phyloP scores from a whole-genome alignment of 1,284 basidiomycete genomes.

The Papiliotrema flavescens region DNA sequence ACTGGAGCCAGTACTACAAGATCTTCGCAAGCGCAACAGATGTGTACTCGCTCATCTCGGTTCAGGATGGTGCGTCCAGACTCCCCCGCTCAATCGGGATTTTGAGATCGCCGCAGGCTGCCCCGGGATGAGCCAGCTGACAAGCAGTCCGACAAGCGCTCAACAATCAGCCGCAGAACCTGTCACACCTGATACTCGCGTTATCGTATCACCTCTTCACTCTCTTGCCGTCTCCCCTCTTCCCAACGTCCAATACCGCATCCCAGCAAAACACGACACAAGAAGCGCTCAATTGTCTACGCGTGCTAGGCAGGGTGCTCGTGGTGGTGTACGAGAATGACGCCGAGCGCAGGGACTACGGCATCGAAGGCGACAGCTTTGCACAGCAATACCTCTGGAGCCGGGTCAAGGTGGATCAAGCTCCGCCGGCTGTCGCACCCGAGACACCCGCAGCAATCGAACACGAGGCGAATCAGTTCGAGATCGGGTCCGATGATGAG shows the following conservation, averaged over 20 bases:
- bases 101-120: too few species aligned
- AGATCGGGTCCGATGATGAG: conserved; percentile 44
- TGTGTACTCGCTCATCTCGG: conserved; percentile 78
- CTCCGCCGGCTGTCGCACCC: not conserved
- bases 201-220: conserved; percentile 72
- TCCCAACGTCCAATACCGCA: conserved; percentile 57
- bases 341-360: conserved; percentile 54
- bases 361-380: conserved; percentile 24
- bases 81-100: not conserved
- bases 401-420: conserved; percentile 5
- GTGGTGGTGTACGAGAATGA: conserved; percentile 82
- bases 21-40: conserved; percentile 83
- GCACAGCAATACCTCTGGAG: conserved; percentile 23
- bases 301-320: conserved; percentile 78
- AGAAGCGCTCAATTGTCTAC: conserved; percentile 80
- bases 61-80: conserved; percentile 69
- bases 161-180: conserved; percentile 74
- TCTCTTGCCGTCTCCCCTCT: conserved; percentile 74
- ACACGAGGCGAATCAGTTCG: conserved; percentile 22
- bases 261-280: conserved; percentile 58
- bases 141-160: conserved; percentile 70
- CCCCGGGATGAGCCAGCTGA: conserved; percentile 1
- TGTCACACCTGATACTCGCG: conserved; percentile 72
- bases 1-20: conserved; percentile 82
- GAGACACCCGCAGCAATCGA: not conserved